A percentile compares a stretch with the other conserved stretches of the same genome.
phyloP scores from a whole-genome alignment of 2,329 filamentous ascomycete genomes.

The Diatrype stigma region DNA sequence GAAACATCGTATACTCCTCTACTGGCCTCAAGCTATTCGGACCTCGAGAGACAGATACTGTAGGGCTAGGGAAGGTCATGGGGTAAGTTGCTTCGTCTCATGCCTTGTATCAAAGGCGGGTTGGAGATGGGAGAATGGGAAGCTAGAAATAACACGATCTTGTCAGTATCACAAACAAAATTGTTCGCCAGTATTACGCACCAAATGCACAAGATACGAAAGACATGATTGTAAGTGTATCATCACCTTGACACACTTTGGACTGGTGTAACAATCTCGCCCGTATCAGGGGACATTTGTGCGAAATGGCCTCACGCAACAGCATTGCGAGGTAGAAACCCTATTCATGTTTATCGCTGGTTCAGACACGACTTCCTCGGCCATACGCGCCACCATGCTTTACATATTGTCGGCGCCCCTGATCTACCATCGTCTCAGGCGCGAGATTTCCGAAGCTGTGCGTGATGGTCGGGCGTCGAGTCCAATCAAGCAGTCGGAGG shows the following conservation, averaged over 20 bases:
- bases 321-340: conserved; percentile 23
- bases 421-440: conserved; percentile 36
- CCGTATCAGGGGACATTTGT: conserved; percentile 24
- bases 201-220: conserved; percentile 3
- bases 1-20: conserved; percentile 9
- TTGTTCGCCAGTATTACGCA: conserved; percentile 11
- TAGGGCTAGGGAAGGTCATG: conserved; percentile 18
- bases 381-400: conserved; percentile 42
- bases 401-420: conserved; percentile 42
- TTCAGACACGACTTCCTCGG: conserved; percentile 46
- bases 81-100: conserved; percentile 3
- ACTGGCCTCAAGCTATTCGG: conserved; percentile 14
- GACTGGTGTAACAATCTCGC: no score
- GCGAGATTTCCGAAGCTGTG: conserved; percentile 35
- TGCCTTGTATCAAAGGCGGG: neutral
- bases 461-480: conserved; percentile 25
- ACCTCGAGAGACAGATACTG: conserved; percentile 18
- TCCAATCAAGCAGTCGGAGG: conserved; percentile 19
- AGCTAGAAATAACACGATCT: neutral
- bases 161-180: conserved; percentile 10
- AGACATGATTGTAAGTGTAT: conserved; percentile 19
- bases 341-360: conserved; percentile 25
- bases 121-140: neutral
- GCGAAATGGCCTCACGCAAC: conserved; percentile 21
- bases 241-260: no score